Evolutionary conservation across 345 rosid genomes (phyloP), one percentile per base, ranked within the genome.

Genomic region (Ricinus communis): DNA sequence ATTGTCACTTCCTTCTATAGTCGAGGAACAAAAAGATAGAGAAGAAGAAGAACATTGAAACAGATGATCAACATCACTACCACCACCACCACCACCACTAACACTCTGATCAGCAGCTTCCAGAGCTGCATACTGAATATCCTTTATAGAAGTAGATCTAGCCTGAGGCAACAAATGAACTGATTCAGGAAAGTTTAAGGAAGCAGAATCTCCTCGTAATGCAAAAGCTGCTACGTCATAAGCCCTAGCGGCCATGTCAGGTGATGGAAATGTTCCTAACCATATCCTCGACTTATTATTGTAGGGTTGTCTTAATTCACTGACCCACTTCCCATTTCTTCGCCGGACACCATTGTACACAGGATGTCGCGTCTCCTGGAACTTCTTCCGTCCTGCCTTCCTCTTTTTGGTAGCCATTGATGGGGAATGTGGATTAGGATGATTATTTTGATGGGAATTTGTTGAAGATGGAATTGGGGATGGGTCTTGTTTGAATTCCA

Each of bases 251-350:
- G 88, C 87, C 75, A 69, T 76, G 18, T 73, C 81, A 0, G 87
- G 86, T 15, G 72, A 30, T 8, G 77, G 24, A 76, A 86, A 86
- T 6, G 90, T 84, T 56, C 90, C 90, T 1, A 84, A 53, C 87
- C 90, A 86, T 14, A 84, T 71, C 5, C 90, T 69, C 10, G 82
- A 68, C 78, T 77, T 74, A 61, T 73, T 76, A 41, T 59, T 43
- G 8, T 11, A 63, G 0, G 84, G 87, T 24, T 82, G 76, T 38
- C 87, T 78, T n/a, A 84, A 55, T 77, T 86, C 86, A n/a, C 78
- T 75, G 15, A 86, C 90, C 91, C 91, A 87, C 71, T 87, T 85
- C 10, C 82, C 87, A 15, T 87, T 87, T 62, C 84, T 69, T 51
- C 66, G 68, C 69, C 91, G 72, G 3, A 87, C 87, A 1, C 91